Evolutionary conservation across 208 protist species (phyloP).

Genomic region (Trypanosoma avium): DNA sequence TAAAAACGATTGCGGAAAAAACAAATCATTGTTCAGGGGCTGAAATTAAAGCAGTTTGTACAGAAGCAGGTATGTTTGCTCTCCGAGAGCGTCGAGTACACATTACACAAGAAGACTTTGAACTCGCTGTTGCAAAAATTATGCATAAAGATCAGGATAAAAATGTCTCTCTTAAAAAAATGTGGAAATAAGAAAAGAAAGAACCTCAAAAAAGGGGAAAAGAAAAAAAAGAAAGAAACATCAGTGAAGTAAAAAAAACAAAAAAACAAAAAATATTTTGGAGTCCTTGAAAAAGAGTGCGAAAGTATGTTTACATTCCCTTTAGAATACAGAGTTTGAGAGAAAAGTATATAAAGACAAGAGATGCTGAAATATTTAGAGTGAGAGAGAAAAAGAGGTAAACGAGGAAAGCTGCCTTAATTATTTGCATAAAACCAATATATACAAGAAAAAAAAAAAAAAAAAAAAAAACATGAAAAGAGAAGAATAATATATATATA

Average conservation of each 20-base stretch:
- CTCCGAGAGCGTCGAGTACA: conserved; percentile 99
- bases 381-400: too few relatives aligned
- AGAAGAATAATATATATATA: conserved; percentile 7
- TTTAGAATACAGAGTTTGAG: too few relatives aligned
- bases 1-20: conserved; percentile 97
- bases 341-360: too few relatives aligned
- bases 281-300: too few relatives aligned
- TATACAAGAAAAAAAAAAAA: conserved; percentile 8
- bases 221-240: conserved; percentile 17
- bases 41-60: conserved; percentile 97
- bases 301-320: too few relatives aligned
- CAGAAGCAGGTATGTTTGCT: conserved; percentile 99
- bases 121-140: conserved; percentile 99
- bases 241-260: conserved; percentile 6
- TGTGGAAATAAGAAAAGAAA: conserved; percentile 90
- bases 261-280: too few relatives aligned
- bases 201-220: conserved; percentile 16
- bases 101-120: conserved; percentile 99
- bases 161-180: conserved; percentile 97
- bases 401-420: too few relatives aligned
- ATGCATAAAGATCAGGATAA: conserved; percentile 98
- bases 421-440: too few relatives aligned
- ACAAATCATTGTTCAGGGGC: conserved; percentile 98
- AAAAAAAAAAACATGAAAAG: conserved; percentile 19
- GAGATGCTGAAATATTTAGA: too few relatives aligned